Evolutionary conservation across 495 filamentous ascomycete species (phyloP).

Genomic region (Penicillium goetzii): DNA sequence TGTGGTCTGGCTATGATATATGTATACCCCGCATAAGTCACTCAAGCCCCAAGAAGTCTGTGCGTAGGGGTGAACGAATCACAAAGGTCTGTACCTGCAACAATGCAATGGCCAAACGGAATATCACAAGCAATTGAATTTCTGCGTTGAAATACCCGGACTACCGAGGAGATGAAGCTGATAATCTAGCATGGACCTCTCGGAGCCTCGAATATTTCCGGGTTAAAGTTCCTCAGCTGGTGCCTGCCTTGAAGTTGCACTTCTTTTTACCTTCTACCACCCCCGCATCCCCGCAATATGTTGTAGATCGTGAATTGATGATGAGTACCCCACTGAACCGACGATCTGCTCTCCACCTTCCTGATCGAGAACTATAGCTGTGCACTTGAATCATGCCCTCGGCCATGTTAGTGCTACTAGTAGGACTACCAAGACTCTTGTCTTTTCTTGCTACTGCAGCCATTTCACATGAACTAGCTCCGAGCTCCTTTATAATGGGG

Average conservation of each 20-base stretch:
- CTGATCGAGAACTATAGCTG: neutral
- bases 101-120: neutral
- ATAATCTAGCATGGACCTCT: constrained; percentile 1
- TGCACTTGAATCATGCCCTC: neutral
- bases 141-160: neutral
- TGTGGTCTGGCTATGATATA: neutral
- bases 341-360: constrained; percentile 3
- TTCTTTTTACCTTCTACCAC: neutral
- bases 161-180: constrained; percentile 1
- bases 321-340: neutral
- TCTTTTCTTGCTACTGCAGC: neutral
- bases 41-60: neutral
- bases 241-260: neutral
- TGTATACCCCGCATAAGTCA: neutral
- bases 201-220: neutral
- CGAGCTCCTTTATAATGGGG: neutral
- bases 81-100: neutral
- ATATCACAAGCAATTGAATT: constrained; percentile 7
- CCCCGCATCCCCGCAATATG: constrained; percentile 5
- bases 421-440: neutral
- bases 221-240: neutral
- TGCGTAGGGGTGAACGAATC: constrained; percentile 1
- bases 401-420: neutral
- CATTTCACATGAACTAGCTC: constrained; percentile 3
- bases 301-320: constrained; percentile 1